Percentiles rank a stretch among this genome's conserved stretches.
phyloP scores from a whole-genome alignment of 1,284 basidiomycete genomes.

The Trichosporon sp. region DNA sequence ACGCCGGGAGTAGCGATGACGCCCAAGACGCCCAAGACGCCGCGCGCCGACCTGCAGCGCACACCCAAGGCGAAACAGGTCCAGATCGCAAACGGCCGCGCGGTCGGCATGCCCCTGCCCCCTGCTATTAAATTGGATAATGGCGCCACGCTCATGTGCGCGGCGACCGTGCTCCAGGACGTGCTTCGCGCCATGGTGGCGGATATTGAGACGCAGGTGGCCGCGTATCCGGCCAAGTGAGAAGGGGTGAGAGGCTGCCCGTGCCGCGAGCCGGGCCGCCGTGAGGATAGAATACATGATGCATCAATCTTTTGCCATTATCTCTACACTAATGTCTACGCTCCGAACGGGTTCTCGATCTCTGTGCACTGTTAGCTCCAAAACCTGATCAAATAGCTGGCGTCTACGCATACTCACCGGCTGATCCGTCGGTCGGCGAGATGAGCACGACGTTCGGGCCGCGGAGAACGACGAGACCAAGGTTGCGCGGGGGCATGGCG shows the following conservation, averaged over 20 bases:
- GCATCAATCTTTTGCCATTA: slow-evolving; percentile 1
- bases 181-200: slow-evolving; percentile 29
- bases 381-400: too few relatives aligned
- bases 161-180: slow-evolving; percentile 27
- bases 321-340: slow-evolving; percentile 18
- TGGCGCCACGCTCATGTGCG: slow-evolving; percentile 27
- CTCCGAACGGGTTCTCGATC: slow-evolving; percentile 56
- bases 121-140: slow-evolving; percentile 27
- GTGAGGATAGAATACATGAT: slow-evolving; percentile 18
- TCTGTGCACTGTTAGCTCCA: slow-evolving; percentile 35
- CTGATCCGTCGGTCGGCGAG: slow-evolving; percentile 88
- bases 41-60: background rate
- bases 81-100: background rate
- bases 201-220: slow-evolving; percentile 31
- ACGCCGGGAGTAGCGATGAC: slow-evolving; percentile 22
- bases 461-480: slow-evolving; percentile 84
- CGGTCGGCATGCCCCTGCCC: slow-evolving; percentile 13
- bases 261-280: background rate
- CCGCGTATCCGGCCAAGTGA: slow-evolving; percentile 20
- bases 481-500: slow-evolving; percentile 65
- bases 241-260: background rate
- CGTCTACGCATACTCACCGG: slow-evolving; percentile 53
- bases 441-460: slow-evolving; percentile 90
- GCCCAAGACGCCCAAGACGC: slow-evolving; percentile 5
- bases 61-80: background rate